Base-by-base conservation (phyloP, 2,329 filamentous ascomycete genomes). In the Monilinia vaccinii-corymbosi region DNA sequence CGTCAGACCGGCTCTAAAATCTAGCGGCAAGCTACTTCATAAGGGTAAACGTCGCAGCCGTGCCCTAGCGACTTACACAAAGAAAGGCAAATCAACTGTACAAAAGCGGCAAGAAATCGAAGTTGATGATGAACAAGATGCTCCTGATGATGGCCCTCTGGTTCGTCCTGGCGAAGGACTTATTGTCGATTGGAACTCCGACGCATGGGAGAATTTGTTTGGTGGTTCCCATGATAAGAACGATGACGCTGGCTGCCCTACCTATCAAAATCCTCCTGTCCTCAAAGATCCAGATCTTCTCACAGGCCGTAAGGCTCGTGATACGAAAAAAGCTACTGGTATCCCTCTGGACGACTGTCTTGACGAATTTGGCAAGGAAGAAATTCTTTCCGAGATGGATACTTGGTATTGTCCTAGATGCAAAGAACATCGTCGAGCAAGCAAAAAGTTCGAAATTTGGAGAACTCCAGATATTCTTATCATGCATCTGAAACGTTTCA, bases 361-460 rank as follows among this genome's bases (percentile, higher is more conserved):
- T 58, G 88, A 92, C 61, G 94, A 97, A 73, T 97, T 96, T 67
- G 90, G 94, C 70, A 93, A 93, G 71, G 89, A 92, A 62, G 94
- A 99, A 74, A 85, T 96, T 16, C 78, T 99, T 5, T 97, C 93
- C 0, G 91, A 97, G 72, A 89, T 95, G 70, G 95, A 99, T 72
- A 93, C 91, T 62, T 99, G 94, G 94, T 97, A 95, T 72, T 99
- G 94, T 71, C 93, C 91, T 60, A 84, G 91, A 34, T 99, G 94
- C 80, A 97, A 97, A 73, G 90, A 96, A 68, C 88, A 96, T 69
- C 85, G 91, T 18, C 86, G 91, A 62, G 94, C 94, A 23, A 92
- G 87, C 75, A 99, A 99, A 78, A 97, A 94, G 70, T 91, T 99
- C 57, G 92, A 97, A 71, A 82, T 99, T 21, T 99, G 94, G 94